phyloP scores from a whole-genome alignment of 306 rosid species.

The Fagus crenata region DNA sequence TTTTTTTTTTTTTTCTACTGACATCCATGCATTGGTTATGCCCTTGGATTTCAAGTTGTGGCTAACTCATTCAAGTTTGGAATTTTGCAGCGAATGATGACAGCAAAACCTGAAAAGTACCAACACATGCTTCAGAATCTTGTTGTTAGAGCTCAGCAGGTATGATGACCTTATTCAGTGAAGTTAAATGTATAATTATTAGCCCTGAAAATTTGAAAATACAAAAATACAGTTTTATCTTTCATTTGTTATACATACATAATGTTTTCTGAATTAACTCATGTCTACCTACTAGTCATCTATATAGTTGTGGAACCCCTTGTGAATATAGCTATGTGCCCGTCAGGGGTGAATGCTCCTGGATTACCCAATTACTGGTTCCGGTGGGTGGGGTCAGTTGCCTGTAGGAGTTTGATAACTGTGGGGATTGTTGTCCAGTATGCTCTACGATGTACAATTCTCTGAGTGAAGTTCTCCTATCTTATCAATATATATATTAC shows the following conservation, averaged over 20 bases:
- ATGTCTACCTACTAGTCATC: background rate
- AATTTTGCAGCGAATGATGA: slow-evolving; percentile 87
- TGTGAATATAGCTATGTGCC: background rate
- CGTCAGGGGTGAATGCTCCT: no score
- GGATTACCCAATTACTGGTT: no score
- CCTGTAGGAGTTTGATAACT: no score
- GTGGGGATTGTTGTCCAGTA: no score
- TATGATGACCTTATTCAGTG: slow-evolving; percentile 40
- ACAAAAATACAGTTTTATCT: background rate
- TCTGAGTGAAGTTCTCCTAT: no score
- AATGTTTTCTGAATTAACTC: background rate
- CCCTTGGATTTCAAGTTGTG: slow-evolving; percentile 10
- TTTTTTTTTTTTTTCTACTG: slow-evolving; percentile 22
- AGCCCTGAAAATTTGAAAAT: slow-evolving; percentile 7
- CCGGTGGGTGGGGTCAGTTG: no score
- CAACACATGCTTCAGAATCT: slow-evolving; percentile 96
- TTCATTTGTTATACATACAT: background rate
- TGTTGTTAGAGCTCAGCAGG: slow-evolving; percentile 98
- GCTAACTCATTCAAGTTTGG: slow-evolving; percentile 27
- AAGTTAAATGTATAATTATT: slow-evolving; percentile 4
- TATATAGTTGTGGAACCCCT: background rate
- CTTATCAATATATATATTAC: no score
- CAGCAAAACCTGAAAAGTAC: slow-evolving; percentile 92
- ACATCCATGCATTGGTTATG: slow-evolving; percentile 18
- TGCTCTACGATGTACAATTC: no score